Evolutionary conservation across 139 green algal genomes (phyloP).

Genomic region (Eudorina sp.): DNA sequence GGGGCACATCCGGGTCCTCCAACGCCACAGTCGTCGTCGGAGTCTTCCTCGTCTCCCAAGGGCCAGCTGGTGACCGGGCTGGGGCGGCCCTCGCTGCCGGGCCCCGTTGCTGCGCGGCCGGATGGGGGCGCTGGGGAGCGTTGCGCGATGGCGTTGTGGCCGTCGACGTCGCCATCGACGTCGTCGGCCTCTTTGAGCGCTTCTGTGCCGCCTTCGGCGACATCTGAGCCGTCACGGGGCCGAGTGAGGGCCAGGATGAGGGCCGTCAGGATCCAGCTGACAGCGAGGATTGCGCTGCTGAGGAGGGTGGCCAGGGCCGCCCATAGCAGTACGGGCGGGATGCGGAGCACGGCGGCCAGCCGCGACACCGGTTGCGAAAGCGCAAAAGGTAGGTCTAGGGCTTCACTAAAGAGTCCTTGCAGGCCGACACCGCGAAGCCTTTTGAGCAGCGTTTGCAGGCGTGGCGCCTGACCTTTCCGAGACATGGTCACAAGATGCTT

Average conservation of each 20-base stretch:
- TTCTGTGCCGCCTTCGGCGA: too few species aligned
- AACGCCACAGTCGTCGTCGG: background rate
- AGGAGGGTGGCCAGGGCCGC: background rate
- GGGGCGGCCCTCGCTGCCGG: background rate
- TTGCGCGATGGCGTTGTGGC: background rate
- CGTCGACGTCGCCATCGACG: background rate
- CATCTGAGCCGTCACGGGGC: background rate
- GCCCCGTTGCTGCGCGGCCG: background rate
- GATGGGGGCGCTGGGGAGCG: background rate
- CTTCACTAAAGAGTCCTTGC: background rate
- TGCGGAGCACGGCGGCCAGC: constrained; percentile 1
- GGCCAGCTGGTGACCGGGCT: background rate
- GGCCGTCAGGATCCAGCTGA: constrained; percentile 27
- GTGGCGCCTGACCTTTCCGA: background rate
- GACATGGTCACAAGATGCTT: too few species aligned
- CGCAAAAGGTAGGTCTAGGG: background rate
- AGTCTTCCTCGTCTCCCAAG: background rate
- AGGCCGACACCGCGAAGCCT: background rate
- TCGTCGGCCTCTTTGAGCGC: background rate
- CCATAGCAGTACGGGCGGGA: background rate
- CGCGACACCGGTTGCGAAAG: background rate
- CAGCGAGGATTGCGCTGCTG: background rate
- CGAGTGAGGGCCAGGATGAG: background rate
- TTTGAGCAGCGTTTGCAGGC: background rate
- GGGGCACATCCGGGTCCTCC: too few species aligned